These are phyloP conservation scores for Raddia distichophylla DNA, from an alignment of 176 grass and related monocot genomes.

Conservation along the genomic window DNA sequence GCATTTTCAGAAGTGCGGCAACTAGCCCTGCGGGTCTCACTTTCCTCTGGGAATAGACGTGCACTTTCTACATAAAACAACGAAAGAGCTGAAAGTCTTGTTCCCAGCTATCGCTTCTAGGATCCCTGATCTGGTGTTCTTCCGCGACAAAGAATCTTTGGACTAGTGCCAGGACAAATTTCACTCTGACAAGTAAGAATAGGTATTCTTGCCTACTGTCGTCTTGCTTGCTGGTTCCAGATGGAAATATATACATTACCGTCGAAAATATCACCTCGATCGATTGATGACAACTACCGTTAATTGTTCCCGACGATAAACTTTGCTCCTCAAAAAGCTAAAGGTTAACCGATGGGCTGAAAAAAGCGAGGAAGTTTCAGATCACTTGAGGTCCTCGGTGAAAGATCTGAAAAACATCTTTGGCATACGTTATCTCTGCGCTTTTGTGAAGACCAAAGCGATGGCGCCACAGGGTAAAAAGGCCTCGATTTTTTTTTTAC, in stretches of 20 bases:
- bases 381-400: slow-evolving; percentile 25
- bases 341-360: background rate
- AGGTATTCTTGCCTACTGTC: slow-evolving; percentile 29
- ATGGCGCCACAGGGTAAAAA: slow-evolving; percentile 43
- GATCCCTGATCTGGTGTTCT: slow-evolving; percentile 44
- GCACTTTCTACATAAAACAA: slow-evolving; percentile 41
- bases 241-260: background rate
- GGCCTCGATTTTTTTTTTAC: slow-evolving; percentile 30
- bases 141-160: slow-evolving; percentile 50
- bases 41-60: slow-evolving; percentile 19
- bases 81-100: background rate
- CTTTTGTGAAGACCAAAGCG: slow-evolving; percentile 52
- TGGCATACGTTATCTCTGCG: slow-evolving; percentile 26
- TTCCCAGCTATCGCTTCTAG: slow-evolving; percentile 23
- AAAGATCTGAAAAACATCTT: slow-evolving; percentile 36
- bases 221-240: background rate
- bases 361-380: slow-evolving; percentile 48
- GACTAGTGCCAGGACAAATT: slow-evolving; percentile 26
- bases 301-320: background rate
- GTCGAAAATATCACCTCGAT: slow-evolving; percentile 11
- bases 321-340: slow-evolving; percentile 29
- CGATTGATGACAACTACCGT: slow-evolving; percentile 13
- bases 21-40: background rate
- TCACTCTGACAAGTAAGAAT: slow-evolving; percentile 35
- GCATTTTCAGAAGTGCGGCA: background rate